These are phyloP conservation scores for Groenewaldozyma tartarivorans DNA, from an alignment of 805 yeast genomes.

Conservation along the genomic window DNA sequence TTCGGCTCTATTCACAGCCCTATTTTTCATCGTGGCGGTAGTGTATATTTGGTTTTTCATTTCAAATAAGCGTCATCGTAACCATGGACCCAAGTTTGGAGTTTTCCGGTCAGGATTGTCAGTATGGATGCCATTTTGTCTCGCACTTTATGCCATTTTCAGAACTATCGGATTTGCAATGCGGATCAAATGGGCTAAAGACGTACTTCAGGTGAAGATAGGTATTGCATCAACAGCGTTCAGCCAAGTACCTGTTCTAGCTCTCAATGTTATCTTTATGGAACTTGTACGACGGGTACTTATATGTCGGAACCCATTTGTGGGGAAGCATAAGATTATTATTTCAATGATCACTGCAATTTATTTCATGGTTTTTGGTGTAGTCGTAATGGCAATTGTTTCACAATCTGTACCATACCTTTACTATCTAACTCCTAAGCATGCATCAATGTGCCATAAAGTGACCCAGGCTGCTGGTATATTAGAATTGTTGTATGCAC, in stretches of 20 bases:
- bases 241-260: constrained; percentile 46
- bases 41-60: constrained; percentile 40
- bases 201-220: constrained; percentile 34
- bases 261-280: constrained; percentile 49
- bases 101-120: constrained; percentile 60
- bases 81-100: no score
- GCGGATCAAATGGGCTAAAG: constrained; percentile 51
- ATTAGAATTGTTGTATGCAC: constrained; percentile 41
- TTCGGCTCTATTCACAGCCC: constrained; percentile 44
- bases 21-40: constrained; percentile 40
- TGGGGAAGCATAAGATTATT: constrained; percentile 44
- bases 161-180: constrained; percentile 51
- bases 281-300: constrained; percentile 63
- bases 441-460: constrained; percentile 42
- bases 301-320: constrained; percentile 69
- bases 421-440: constrained; percentile 39
- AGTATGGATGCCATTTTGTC: constrained; percentile 46
- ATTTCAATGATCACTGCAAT: constrained; percentile 41
- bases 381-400: constrained; percentile 59
- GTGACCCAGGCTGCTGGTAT: constrained; percentile 45
- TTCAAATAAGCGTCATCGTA: constrained; percentile 35
- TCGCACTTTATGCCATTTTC: constrained; percentile 43
- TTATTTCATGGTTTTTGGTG: constrained; percentile 45
- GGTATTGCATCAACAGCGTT: constrained; percentile 54
- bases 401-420: constrained; percentile 54